These are phyloP conservation scores for Hanseniaspora mollemarum DNA, from an alignment of 805 yeast genomes.

Conservation along the genomic window DNA sequence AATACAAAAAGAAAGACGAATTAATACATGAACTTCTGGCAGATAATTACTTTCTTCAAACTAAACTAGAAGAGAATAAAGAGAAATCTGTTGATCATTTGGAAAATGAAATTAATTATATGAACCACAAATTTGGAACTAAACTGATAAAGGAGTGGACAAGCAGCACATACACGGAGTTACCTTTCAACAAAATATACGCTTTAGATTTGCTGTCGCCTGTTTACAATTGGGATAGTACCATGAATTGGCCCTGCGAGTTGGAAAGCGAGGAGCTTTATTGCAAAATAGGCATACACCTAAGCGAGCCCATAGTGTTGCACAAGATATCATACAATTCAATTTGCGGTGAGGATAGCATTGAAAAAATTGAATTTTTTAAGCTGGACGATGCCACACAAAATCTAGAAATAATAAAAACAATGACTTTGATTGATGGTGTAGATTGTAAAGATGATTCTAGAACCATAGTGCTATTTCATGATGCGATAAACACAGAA, in stretches of 20 bases:
- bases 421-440: background rate
- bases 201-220: conserved; percentile 2
- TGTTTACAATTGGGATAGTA: background rate
- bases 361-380: background rate
- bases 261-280: background rate
- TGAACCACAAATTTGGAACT: conserved; percentile 9
- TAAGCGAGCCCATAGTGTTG: background rate
- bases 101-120: background rate
- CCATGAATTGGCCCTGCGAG: background rate
- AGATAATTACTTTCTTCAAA: too few species aligned
- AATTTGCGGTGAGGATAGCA: background rate
- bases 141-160: conserved; percentile 2
- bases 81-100: background rate
- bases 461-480: background rate
- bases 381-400: background rate
- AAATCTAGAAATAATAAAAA: background rate
- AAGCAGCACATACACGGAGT: background rate
- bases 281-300: conserved; percentile 1
- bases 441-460: background rate
- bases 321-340: conserved; percentile 1
- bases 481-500: background rate
- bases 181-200: background rate
- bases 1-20: background rate
- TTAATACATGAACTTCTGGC: background rate
- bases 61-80: too few species aligned